A percentile compares a stretch with the other conserved stretches of the same genome.
Conservation (phyloP, 352 stramenopile genomes). For the Pythium aphanidermatum region DNA sequence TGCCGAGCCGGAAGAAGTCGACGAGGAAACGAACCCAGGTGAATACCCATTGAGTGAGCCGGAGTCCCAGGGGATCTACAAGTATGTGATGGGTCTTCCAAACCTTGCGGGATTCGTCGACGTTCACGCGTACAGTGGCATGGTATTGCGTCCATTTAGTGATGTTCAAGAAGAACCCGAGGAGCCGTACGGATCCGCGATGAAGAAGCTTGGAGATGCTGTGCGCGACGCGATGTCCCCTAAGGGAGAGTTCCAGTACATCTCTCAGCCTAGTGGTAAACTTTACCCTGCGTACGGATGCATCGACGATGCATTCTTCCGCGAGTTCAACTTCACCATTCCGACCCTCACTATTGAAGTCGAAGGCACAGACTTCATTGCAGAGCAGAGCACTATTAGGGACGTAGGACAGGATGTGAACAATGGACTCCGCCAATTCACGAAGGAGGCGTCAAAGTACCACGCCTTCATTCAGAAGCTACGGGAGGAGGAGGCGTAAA, state of each 20-base stretch:
- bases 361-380: conserved; percentile 62
- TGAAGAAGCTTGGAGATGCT: conserved; percentile 35
- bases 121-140: conserved; percentile 52
- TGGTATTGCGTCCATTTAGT: conserved; percentile 64
- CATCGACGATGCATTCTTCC: conserved; percentile 58
- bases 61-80: conserved; percentile 34
- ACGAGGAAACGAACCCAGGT: conserved; percentile 54
- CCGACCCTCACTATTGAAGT: conserved; percentile 67
- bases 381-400: conserved; percentile 48
- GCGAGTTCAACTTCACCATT: conserved; percentile 53
- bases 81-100: conserved; percentile 47
- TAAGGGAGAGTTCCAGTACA: conserved; percentile 30
- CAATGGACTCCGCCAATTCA: conserved; percentile 51
- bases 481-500: too few species aligned
- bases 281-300: conserved; percentile 70
- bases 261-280: conserved; percentile 40
- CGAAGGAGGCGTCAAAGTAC: conserved; percentile 42
- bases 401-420: conserved; percentile 48
- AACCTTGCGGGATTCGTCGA: conserved; percentile 47
- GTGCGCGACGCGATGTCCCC: conserved; percentile 46
- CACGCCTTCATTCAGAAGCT: conserved; percentile 30
- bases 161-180: conserved; percentile 26
- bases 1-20: conserved; percentile 26
- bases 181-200: conserved; percentile 47
- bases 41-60: conserved; percentile 52